Evolutionary conservation across 352 stramenopile genomes (phyloP).

Genomic region (Globisporangium echinulatum): DNA sequence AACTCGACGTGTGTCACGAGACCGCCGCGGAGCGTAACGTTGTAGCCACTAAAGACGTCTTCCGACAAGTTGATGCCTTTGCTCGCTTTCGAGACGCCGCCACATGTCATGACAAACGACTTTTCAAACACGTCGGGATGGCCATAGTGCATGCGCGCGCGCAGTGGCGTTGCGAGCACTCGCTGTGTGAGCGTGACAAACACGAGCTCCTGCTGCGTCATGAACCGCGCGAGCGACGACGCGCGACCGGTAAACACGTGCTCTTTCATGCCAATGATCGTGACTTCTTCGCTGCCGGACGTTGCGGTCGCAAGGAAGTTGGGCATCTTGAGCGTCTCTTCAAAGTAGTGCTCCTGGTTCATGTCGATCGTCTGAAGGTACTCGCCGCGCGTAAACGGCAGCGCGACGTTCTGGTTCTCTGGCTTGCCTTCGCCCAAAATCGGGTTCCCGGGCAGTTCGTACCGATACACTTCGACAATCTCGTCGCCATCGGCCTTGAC

Average conservation of each 20-base stretch:
- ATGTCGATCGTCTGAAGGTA: slow-evolving; percentile 89
- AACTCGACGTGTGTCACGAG: slow-evolving; percentile 83
- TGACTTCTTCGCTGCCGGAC: slow-evolving; percentile 54
- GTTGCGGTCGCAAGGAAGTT: slow-evolving; percentile 78
- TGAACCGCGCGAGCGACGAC: slow-evolving; percentile 83
- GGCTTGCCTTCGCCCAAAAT: slow-evolving; percentile 86
- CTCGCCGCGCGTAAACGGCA: slow-evolving; percentile 82
- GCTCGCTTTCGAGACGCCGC: slow-evolving; percentile 80
- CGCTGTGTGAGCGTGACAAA: slow-evolving; percentile 85
- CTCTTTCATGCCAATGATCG: slow-evolving; percentile 87
- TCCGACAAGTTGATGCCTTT: slow-evolving; percentile 87
- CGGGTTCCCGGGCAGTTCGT: slow-evolving; percentile 82
- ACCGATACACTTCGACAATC: slow-evolving; percentile 86
- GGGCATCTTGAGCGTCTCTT: slow-evolving; percentile 85
- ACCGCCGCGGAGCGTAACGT: slow-evolving; percentile 72
- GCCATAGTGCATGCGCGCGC: slow-evolving; percentile 81
- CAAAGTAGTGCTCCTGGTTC: slow-evolving; percentile 89
- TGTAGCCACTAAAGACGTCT: slow-evolving; percentile 88
- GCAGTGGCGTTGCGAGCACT: slow-evolving; percentile 72
- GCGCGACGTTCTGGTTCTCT: slow-evolving; percentile 85
- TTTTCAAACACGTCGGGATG: slow-evolving; percentile 88
- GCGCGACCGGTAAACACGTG: slow-evolving; percentile 83
- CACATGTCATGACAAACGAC: slow-evolving; percentile 76
- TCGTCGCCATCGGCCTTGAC: slow-evolving; percentile 74
- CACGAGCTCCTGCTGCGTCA: slow-evolving; percentile 83